These are phyloP conservation scores for Diutina siamensis DNA, from an alignment of 1,139 yeast genomes.

Conservation along the genomic window DNA sequence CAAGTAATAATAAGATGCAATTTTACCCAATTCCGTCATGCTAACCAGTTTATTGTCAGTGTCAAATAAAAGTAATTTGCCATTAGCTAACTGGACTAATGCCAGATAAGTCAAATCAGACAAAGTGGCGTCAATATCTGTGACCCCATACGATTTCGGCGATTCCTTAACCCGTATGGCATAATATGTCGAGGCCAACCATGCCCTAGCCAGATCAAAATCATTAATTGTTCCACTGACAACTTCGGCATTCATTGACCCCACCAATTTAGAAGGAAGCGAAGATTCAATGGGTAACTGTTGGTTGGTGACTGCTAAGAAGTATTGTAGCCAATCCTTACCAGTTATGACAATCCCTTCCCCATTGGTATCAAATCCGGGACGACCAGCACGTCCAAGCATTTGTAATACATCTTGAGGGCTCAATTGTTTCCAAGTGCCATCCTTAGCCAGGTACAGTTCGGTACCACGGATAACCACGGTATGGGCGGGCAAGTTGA, in stretches of 20 bases:
- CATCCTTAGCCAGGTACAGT: conserved; percentile 82
- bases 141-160: neutral
- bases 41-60: conserved; percentile 25
- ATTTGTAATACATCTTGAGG: conserved; percentile 93
- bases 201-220: conserved; percentile 56
- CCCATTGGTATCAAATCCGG: conserved; percentile 84
- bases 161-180: conserved; percentile 38
- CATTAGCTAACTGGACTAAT: neutral
- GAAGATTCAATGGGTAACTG: conserved; percentile 92
- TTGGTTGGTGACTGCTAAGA: conserved; percentile 77
- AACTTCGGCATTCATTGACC: conserved; percentile 77
- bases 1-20: conserved; percentile 83
- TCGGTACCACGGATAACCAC: conserved; percentile 94
- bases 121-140: neutral
- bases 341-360: conserved; percentile 90
- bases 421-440: conserved; percentile 78
- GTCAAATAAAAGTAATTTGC: conserved; percentile 50
- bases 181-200: conserved; percentile 76
- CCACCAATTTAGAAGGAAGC: conserved; percentile 58
- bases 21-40: conserved; percentile 71
- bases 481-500: conserved; percentile 92
- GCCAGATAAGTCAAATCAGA: neutral
- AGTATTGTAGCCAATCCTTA: conserved; percentile 77
- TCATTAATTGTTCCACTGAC: conserved; percentile 57
- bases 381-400: conserved; percentile 97